Conservation (phyloP, 2,329 filamentous ascomycete species). For the Alternaria triticimaculans region DNA sequence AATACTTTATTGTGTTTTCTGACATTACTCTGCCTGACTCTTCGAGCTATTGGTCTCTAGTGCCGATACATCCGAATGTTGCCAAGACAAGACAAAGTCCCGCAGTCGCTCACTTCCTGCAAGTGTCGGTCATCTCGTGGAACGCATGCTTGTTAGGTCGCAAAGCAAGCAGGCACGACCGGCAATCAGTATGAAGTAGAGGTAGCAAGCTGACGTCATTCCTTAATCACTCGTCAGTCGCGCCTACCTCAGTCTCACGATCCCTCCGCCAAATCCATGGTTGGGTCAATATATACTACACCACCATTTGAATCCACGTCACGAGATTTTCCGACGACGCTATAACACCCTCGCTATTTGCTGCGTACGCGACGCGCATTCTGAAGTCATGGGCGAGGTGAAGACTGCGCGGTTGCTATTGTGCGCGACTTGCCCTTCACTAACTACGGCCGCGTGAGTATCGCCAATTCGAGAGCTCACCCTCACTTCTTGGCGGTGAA, state of each 20-base stretch:
- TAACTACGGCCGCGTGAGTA: background rate
- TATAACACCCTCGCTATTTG: fast-evolving
- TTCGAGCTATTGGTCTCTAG: background rate
- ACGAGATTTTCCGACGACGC: background rate
- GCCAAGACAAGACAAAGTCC: background rate
- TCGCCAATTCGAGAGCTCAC: background rate
- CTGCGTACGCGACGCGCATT: background rate
- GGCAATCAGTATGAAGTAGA: background rate
- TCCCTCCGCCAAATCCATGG: background rate
- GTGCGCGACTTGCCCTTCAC: background rate
- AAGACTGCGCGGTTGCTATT: background rate
- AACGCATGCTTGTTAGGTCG: background rate
- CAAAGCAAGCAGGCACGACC: background rate
- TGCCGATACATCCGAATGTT: background rate
- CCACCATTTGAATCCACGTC: background rate
- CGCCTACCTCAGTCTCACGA: background rate
- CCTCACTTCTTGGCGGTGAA: background rate
- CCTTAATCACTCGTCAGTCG: background rate
- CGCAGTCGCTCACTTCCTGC: background rate
- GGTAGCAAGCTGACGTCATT: background rate
- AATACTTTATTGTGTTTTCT: fast-evolving
- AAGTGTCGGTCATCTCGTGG: background rate
- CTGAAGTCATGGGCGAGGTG: background rate
- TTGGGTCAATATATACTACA: too few species aligned
- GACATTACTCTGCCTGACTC: background rate